Evolutionary conservation across 345 rosid genomes (phyloP), one percentile per base, ranked within the genome.

Genomic region (Moringa oleifera): DNA sequence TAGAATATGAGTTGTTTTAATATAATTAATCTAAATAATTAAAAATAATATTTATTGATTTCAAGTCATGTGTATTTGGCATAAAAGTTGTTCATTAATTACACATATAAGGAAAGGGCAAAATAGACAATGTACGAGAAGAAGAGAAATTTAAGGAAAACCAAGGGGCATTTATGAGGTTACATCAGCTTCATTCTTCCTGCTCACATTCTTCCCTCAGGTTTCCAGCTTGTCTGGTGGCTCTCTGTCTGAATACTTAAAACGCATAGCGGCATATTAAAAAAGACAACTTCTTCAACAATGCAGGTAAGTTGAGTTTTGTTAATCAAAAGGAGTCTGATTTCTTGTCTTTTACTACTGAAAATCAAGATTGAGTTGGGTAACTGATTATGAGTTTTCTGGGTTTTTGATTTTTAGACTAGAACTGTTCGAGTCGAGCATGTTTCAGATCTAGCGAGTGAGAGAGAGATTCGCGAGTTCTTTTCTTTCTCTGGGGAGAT

Each of bases 401-500:
- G 16, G 23, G 68, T 50, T 53, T 25, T 31, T 64, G 18, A 4
- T 53, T 17, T 36, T 58, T 49, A 81, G 86, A 81, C 92, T 51
- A 88, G 97, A 76, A 88, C 92, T 31, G 96, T 94, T 33, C 80
- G 82, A 73, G 99, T 94, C 55, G 75, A 75, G 79, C 74, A 82
- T 51, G 61, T 94, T 16, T 94, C 99, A 75, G 99, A 94, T 94
- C 97, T 94, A 77, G 96, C 95, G 0, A 88, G 77, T 18, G 95
- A 88, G 83, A 82, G 96, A n/a, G 99, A 94, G 87, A 83, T 90
- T 87, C 89, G 84, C 65, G 99, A 94, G 85, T 94, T 94, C 75
- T 94, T 94, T 85, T 94, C 99, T 46, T 90, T 88, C 71, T 85
- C 99, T 33, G 99, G 99, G 23, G 95, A 83, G 66, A 85, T 94